These are phyloP conservation scores for Peziza echinospora DNA, from an alignment of 495 filamentous ascomycete species.

Conservation along the genomic window DNA sequence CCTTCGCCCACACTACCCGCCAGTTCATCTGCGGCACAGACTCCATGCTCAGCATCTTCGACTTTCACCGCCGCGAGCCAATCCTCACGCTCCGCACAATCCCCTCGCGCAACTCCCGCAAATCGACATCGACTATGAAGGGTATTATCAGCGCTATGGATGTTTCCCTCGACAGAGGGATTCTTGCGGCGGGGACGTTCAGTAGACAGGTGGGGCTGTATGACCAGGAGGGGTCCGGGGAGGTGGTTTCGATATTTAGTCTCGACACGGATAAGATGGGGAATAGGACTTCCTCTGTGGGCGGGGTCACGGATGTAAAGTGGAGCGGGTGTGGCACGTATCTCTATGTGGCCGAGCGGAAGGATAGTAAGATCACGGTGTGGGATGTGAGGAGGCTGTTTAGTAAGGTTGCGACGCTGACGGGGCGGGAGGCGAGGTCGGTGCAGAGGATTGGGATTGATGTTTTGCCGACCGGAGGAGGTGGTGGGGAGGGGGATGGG, in stretches of 20 bases:
- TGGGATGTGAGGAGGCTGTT: constrained; percentile 67
- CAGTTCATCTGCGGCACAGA: constrained; percentile 51
- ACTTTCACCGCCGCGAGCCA: constrained; percentile 49
- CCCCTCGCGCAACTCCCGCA: constrained; percentile 46
- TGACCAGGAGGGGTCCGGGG: constrained; percentile 40
- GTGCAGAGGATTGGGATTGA: constrained; percentile 67
- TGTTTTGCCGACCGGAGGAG: constrained; percentile 31
- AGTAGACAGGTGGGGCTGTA: constrained; percentile 58
- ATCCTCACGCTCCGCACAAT: constrained; percentile 44
- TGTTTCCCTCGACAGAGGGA: constrained; percentile 11
- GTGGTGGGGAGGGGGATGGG: constrained; percentile 13
- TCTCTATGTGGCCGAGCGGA: constrained; percentile 67
- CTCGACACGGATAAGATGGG: constrained; percentile 21
- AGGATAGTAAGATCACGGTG: constrained; percentile 46
- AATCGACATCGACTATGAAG: constrained; percentile 56
- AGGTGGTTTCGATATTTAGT: constrained; percentile 41
- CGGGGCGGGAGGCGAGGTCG: constrained; percentile 44
- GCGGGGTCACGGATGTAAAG: constrained; percentile 47
- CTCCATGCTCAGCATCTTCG: constrained; percentile 55
- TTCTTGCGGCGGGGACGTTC: constrained; percentile 70
- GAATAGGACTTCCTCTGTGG: constrained; percentile 28
- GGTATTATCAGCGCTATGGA: constrained; percentile 54
- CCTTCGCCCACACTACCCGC: constrained; percentile 39
- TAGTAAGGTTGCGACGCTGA: constrained; percentile 44
- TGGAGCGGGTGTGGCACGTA: constrained; percentile 84